Evolutionary conservation across 768 basidiomycete genomes (phyloP).

Genomic region (Tricholoma terreum): DNA sequence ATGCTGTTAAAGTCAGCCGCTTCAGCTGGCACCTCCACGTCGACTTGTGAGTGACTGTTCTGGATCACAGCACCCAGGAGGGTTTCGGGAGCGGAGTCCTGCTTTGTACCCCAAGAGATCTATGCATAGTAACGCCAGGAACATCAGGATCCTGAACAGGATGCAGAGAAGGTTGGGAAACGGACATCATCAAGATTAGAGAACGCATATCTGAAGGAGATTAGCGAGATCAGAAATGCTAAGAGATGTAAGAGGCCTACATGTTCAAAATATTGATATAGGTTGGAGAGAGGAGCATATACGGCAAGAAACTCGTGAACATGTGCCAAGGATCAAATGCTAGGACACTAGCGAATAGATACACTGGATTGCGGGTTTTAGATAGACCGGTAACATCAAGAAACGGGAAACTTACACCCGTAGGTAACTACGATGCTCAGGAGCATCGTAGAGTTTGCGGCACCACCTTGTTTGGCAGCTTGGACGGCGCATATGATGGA

Average conservation of each 20-base stretch:
- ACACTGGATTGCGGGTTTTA: slow-evolving; percentile 45
- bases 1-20: slow-evolving; percentile 79
- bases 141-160: slow-evolving; percentile 2
- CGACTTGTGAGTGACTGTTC: slow-evolving; percentile 77
- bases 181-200: slow-evolving; percentile 82
- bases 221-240: neutral
- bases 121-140: slow-evolving; percentile 21
- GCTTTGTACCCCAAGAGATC: slow-evolving; percentile 98
- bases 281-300: slow-evolving; percentile 80
- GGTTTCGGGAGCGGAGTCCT: slow-evolving; percentile 65
- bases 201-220: slow-evolving; percentile 65
- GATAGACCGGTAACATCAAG: neutral
- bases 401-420: slow-evolving; percentile 48
- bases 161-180: slow-evolving; percentile 15
- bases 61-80: slow-evolving; percentile 86
- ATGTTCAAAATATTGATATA: slow-evolving; percentile 78
- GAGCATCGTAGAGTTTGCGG: slow-evolving; percentile 70
- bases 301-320: slow-evolving; percentile 86
- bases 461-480: slow-evolving; percentile 63
- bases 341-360: slow-evolving; percentile 70
- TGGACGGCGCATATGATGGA: slow-evolving; percentile 80
- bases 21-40: slow-evolving; percentile 82
- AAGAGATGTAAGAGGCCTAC: slow-evolving; percentile 38
- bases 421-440: slow-evolving; percentile 86
- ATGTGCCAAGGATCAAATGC: slow-evolving; percentile 97